Percentiles rank a stretch among this genome's conserved stretches.
These are phyloP conservation scores for Quercus parvula DNA, from an alignment of 306 rosid genomes.

Conservation along the genomic window DNA sequence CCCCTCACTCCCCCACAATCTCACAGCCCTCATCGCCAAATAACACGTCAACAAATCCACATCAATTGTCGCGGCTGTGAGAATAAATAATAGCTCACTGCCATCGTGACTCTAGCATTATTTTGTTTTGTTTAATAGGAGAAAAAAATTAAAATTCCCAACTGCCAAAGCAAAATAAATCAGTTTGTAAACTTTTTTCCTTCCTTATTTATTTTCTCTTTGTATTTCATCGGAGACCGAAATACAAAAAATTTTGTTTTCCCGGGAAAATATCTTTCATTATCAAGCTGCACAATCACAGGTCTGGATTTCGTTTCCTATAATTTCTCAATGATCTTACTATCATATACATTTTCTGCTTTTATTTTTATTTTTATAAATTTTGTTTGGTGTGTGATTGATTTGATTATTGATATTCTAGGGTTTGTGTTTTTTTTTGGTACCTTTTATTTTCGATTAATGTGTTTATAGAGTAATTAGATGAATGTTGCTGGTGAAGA, in stretches of 20 bases:
- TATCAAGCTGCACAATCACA: constrained; percentile 24
- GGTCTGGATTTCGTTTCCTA: background rate
- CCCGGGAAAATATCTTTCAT: constrained; percentile 23
- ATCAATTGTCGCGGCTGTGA: background rate
- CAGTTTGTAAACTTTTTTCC: constrained; percentile 11
- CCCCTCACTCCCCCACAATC: background rate
- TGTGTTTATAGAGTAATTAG: background rate
- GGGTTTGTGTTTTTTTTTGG: constrained; percentile 13
- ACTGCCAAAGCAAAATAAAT: constrained; percentile 40
- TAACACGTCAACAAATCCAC: background rate
- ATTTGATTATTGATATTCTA: background rate
- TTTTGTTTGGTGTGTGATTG: background rate
- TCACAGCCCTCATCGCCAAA: background rate
- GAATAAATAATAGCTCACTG: background rate
- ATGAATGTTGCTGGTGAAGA: background rate
- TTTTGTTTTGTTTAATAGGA: background rate
- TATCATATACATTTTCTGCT: background rate
- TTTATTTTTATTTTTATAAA: background rate
- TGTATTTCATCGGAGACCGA: constrained; percentile 1
- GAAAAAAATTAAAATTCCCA: constrained; percentile 20
- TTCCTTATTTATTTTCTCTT: constrained; percentile 20
- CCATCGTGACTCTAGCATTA: background rate
- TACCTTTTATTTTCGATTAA: background rate
- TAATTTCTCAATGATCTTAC: background rate
- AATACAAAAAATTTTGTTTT: constrained; percentile 29